Base-by-base conservation (phyloP, 179 eudicot species). In the Silene noctiflora region DNA sequence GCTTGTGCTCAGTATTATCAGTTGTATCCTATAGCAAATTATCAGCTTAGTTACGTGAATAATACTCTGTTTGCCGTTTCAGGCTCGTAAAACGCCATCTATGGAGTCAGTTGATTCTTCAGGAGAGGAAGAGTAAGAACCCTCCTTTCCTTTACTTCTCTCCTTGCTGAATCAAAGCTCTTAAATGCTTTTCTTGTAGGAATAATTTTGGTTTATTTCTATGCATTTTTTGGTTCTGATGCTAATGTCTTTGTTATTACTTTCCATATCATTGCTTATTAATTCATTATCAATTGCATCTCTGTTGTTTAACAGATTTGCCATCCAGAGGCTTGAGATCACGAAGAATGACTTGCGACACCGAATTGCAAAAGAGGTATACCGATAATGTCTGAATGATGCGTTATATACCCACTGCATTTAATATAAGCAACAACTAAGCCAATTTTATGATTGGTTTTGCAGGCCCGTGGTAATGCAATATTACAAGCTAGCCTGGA, bases 51-150 rank as follows among this genome's bases (percentile, higher is more conserved):
- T 29, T 60, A 22, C 20, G 46, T 29, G 42, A 69, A 69, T 68
- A 2, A 76, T 75, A 46, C 22, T 11, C 31, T 83, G 64, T 77
- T 79, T 48, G 27, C 77, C 33, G 59, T 75, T 79, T 61, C 89
- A 96, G 99, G 88, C 80, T 17, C 85, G 96, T 69, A 96, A 88
- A 81, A 91, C 92, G 10, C 87, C 88, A 4, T 93, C 97, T 11
- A 84, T 89, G 88, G 99, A 93, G 82, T 96, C 99, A 25, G 79
- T 96, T 76, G 98, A 90, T 88, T 96, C 91, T 80, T 96, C 99
- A 69, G 99, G 98, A 79, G 99, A 96, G 80, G 99, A 96, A 93
- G 99, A 96, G 99, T 96, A 91, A 89, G 99, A 80, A 73, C 51
- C 69, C 12, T 63, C 56, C 59, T 74, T 39, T 61, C n/a, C 61